Base-by-base conservation (phyloP, 2,329 filamentous ascomycete genomes). In the Fusarium odoratissimum region DNA sequence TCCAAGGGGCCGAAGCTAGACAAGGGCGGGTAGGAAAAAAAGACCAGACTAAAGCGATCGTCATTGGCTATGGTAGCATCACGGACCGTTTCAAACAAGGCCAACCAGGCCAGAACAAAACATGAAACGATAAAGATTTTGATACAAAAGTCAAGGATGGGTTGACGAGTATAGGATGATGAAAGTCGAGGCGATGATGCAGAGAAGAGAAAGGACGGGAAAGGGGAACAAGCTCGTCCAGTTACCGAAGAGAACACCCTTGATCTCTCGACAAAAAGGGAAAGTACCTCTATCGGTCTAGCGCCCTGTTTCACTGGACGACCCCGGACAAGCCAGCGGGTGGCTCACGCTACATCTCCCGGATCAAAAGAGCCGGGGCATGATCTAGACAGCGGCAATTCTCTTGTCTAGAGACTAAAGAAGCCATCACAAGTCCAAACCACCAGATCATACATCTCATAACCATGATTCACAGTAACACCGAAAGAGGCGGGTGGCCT, bases 261-360 rank as follows among this genome's bases (percentile, higher is more conserved):
- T 23, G 45, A 58, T 28, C 52, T 49, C 40, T 51, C 45, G 21
- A 69, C 61, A 23, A 51, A 60, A 57, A 42, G 41, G 58, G 66
- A 48, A 71, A 59, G 58, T 42, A 52, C 40, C 40, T n/a, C n/a
- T n/a, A 35, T 6, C 35, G 46, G 72, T 33, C 64, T 76, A 74
- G 73, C 68, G 74, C 52, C 33, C 21, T 73, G 74, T 76, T 75
- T 75, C 73, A 75, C 60, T 72, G 67, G 62, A 49, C 31, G 42
- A 62, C 73, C 65, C 62, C 28, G 55, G 52, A 54, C 59, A 56
- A 65, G 59, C 41, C 55, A 61, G 51, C 66, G 64, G 65, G 65
- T 76, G 75, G 75, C 64, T 72, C 62, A 66, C 61, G 62, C 38
- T 46, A 51, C 33, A 55, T 55, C 44, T 42, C 41, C 51, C 23